Percentiles rank a stretch among this genome's conserved stretches.
These are phyloP conservation scores for Botrytis galanthina DNA, from an alignment of 2,329 filamentous ascomycete genomes.

Conservation along the genomic window DNA sequence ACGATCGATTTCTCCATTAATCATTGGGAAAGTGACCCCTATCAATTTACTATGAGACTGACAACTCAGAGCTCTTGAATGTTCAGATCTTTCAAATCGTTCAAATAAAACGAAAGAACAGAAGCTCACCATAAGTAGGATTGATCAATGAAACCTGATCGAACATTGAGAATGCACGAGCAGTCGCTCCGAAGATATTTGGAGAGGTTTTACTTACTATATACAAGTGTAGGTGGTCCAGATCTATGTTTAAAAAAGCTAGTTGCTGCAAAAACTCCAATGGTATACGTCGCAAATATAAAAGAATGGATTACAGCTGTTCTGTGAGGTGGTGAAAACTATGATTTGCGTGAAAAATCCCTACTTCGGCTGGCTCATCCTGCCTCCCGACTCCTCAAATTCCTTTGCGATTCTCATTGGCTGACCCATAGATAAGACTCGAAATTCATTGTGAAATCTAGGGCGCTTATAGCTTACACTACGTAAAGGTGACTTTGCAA, in stretches of 20 bases:
- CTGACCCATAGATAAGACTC: too few relatives aligned
- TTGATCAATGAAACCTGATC: slow-evolving; percentile 15
- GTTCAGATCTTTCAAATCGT: background rate
- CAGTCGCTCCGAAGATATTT: background rate
- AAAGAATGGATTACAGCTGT: background rate
- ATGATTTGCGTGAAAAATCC: too few relatives aligned
- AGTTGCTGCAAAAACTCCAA: background rate
- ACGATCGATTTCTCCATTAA: background rate
- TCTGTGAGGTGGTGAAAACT: too few relatives aligned
- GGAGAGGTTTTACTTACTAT: background rate
- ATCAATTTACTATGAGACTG: background rate
- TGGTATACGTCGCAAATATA: background rate
- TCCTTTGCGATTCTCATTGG: too few relatives aligned
- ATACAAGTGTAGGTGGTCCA: background rate
- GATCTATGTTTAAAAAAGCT: background rate
- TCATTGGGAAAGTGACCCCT: background rate
- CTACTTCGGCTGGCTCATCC: too few relatives aligned
- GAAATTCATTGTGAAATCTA: too few relatives aligned
- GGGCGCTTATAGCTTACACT: too few relatives aligned
- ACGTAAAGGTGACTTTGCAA: too few relatives aligned
- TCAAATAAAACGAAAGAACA: too few relatives aligned
- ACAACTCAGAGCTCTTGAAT: too few relatives aligned
- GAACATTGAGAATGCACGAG: slow-evolving; percentile 13
- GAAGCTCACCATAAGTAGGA: slow-evolving; percentile 9
- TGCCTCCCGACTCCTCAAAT: too few relatives aligned